Percentiles rank a stretch among this genome's conserved stretches.
phyloP scores from a whole-genome alignment of 2,329 filamentous ascomycete genomes.

The Biscogniauxia sp. region DNA sequence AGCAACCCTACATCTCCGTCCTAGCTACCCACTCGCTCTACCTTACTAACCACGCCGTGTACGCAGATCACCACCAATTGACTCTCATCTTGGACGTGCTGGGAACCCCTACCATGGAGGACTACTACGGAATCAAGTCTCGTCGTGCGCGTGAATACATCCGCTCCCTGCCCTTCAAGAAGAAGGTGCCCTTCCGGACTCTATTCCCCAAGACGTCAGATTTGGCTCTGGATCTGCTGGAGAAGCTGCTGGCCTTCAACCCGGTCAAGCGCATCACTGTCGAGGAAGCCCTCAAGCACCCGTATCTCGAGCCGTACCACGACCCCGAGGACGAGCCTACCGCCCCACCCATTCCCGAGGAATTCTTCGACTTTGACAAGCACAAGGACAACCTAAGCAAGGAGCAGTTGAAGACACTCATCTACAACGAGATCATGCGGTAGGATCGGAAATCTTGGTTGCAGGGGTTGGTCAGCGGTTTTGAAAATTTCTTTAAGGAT shows the following conservation, averaged over 20 bases:
- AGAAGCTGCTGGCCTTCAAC: constrained; percentile 97
- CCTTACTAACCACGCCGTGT: constrained; percentile 13
- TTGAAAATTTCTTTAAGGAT: neutral
- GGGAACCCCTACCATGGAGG: constrained; percentile 98
- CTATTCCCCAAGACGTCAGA: constrained; percentile 99
- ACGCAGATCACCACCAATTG: constrained; percentile 88
- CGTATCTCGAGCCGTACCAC: constrained; percentile 97
- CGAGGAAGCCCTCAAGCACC: constrained; percentile 94
- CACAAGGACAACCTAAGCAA: constrained; percentile 99
- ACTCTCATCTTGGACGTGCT: constrained; percentile 96
- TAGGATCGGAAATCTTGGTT: constrained; percentile 30
- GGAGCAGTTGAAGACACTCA: constrained; percentile 95
- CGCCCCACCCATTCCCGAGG: constrained; percentile 92
- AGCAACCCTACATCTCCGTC: neutral
- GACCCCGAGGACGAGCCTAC: constrained; percentile 98
- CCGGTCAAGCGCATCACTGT: constrained; percentile 98
- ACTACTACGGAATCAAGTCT: constrained; percentile 99
- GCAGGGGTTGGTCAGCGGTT: neutral
- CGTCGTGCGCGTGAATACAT: constrained; percentile 97
- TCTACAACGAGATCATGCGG: constrained; percentile 93
- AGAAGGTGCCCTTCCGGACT: constrained; percentile 97
- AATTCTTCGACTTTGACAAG: constrained; percentile 99
- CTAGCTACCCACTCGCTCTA: neutral
- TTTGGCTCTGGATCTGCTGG: constrained; percentile 85
- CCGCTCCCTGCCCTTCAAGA: constrained; percentile 96